These are phyloP conservation scores for Arthrocladium fulminans DNA, from an alignment of 2,329 filamentous ascomycete species.

Conservation along the genomic window DNA sequence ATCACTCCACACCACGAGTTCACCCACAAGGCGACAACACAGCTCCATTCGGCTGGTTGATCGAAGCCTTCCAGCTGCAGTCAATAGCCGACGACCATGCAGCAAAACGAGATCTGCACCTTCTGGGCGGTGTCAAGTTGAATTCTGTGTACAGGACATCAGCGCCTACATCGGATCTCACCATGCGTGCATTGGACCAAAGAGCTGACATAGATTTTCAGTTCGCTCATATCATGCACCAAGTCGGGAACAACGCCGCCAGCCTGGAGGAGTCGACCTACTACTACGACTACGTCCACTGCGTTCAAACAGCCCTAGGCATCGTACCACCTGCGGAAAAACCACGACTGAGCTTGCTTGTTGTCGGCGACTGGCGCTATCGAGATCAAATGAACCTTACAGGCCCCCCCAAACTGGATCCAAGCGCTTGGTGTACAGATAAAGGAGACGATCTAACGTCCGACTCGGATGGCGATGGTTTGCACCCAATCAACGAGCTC, in stretches of 20 bases:
- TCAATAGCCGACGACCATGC: not conserved
- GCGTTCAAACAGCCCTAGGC: not conserved
- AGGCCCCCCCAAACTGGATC: conserved; percentile 1
- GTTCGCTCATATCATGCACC: not conserved
- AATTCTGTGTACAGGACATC: not conserved
- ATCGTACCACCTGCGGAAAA: not conserved
- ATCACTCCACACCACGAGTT: conserved; percentile 46
- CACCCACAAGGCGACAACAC: conserved; percentile 71
- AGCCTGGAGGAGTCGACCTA: not conserved
- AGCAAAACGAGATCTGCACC: not conserved
- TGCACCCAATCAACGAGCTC: conserved; percentile 22
- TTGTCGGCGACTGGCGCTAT: conserved; percentile 8
- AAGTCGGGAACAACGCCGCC: not conserved
- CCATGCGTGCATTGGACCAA: not conserved
- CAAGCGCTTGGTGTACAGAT: not conserved
- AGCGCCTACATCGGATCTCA: not conserved
- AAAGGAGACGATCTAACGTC: not conserved
- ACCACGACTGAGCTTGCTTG: conserved; percentile 1
- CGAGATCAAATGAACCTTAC: conserved; percentile 6
- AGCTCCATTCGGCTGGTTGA: conserved; percentile 49
- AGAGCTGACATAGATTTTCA: not conserved
- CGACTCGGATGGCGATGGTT: conserved; percentile 23
- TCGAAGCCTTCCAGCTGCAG: not conserved
- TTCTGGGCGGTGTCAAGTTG: not conserved
- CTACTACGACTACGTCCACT: conserved; percentile 1